Base-by-base conservation (phyloP, 257 asterid genomes). In the Lycium ferocissimum region DNA sequence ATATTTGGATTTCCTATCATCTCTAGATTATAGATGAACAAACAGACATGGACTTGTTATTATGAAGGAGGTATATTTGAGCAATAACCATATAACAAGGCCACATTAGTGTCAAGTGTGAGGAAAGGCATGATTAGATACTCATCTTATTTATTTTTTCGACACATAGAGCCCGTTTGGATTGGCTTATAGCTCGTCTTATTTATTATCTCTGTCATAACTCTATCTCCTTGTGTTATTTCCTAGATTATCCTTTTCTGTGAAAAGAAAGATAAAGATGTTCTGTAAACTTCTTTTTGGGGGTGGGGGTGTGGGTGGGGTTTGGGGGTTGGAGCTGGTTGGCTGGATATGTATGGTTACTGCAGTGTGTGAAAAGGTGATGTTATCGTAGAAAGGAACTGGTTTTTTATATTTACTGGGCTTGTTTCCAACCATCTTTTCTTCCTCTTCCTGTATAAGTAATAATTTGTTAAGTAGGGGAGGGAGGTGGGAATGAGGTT, bases 31-130 rank as follows among this genome's bases (percentile, higher is more conserved):
- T 71, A 71, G 79, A 43, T 1, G 2, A 9, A 71, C 54, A 47
- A 71, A 38, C 56, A 71, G 5, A 38, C 20, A 37, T 67, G 76
- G 76, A 37, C 76, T 67, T 67, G 76, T 67, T 67, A 37, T 67
- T 67, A 14, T 7, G 51, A 37, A 22, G 75, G 76, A 37, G 51
- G 7, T 67, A 15, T 67, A 12, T 67, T 67, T 37, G 76, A 67
- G 51, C 75, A 35, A 37, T 3, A 67, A 35, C 76, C 33, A 26
- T 26, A 26, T 26, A 26, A 26, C 33, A 26, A 26, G 33, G 0
- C 33, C 33, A 26, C 33, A 26, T 26, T 26, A 26, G 33, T 26
- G 33, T 26, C 33, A 26, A 26, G 33, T 26, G 33, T 26, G 33
- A 26, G 1, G 33, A 26, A 26, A 26, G 33, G 33, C 33, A 26